phyloP scores from a whole-genome alignment of 1,284 basidiomycete species.

The Volvariella surrecta region DNA sequence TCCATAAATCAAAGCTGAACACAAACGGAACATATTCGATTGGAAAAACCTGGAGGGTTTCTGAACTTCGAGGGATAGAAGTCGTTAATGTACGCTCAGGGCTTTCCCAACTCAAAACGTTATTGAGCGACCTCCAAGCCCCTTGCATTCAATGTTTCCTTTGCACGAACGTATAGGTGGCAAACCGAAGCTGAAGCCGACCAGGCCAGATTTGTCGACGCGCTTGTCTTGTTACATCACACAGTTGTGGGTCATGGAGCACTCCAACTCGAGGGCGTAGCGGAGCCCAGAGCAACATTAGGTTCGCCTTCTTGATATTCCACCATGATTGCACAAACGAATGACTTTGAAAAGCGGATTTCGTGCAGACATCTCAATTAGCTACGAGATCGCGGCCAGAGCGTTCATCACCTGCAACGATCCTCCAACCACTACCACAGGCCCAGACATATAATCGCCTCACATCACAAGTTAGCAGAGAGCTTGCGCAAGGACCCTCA shows the following conservation, averaged over 20 bases:
- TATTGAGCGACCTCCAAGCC: constrained; percentile 30
- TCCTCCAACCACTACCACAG: too few relatives aligned
- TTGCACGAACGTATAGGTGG: constrained; percentile 85
- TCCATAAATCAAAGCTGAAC: constrained; percentile 97
- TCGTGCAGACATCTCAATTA: too few relatives aligned
- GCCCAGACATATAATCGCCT: too few relatives aligned
- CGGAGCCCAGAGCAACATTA: constrained; percentile 21
- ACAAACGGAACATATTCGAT: constrained; percentile 94
- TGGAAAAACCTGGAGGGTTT: constrained; percentile 92
- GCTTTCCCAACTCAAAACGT: constrained; percentile 3
- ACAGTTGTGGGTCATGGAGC: constrained; percentile 43
- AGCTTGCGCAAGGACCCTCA: too few relatives aligned
- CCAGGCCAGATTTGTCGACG: constrained; percentile 64
- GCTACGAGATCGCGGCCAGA: too few relatives aligned
- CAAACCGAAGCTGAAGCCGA: constrained; percentile 69
- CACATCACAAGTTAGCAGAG: too few relatives aligned
- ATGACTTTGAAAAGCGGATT: too few relatives aligned
- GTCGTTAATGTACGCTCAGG: constrained; percentile 56
- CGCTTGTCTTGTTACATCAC: constrained; percentile 64
- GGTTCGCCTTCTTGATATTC: background rate
- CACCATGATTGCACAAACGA: too few relatives aligned
- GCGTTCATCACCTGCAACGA: too few relatives aligned
- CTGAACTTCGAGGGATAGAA: constrained; percentile 76
- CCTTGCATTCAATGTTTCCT: constrained; percentile 69
- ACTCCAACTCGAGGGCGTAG: constrained; percentile 48